phyloP scores from a whole-genome alignment of 129 eudicot genomes.

The Ambrosia trifida region DNA sequence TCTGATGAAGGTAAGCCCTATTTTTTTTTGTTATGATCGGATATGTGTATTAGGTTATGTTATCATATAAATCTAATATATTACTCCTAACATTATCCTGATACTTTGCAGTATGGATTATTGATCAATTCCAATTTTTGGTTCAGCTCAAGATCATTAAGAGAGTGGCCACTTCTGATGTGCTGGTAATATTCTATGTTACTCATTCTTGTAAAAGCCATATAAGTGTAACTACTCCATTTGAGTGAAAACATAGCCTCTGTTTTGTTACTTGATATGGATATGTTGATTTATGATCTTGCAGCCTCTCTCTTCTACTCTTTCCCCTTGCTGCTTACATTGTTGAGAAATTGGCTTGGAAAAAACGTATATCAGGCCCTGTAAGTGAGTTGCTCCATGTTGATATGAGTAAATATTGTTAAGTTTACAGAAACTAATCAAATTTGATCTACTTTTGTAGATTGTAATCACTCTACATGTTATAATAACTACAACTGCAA shows the following conservation, averaged over 20 bases:
- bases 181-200: slow-evolving; percentile 62
- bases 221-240: slow-evolving; percentile 6
- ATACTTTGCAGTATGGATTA: slow-evolving; percentile 81
- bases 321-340: slow-evolving; percentile 78
- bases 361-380: slow-evolving; percentile 53
- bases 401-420: slow-evolving; percentile 7
- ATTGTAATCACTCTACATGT: slow-evolving; percentile 58
- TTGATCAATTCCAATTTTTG: slow-evolving; percentile 83
- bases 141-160: slow-evolving; percentile 80
- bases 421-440: slow-evolving; percentile 6
- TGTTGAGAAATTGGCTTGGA: slow-evolving; percentile 75
- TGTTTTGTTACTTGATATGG: not conserved
- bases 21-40: not conserved
- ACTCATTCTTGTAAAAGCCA: not conserved
- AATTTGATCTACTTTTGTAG: slow-evolving; percentile 44
- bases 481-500: slow-evolving; percentile 49
- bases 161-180: slow-evolving; percentile 98
- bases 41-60: not conserved
- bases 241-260: not conserved
- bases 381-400: slow-evolving; percentile 43
- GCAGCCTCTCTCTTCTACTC: slow-evolving; percentile 69
- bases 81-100: slow-evolving; percentile 21
- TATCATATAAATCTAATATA: not conserved
- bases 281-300: slow-evolving; percentile 11
- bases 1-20: slow-evolving; percentile 78